Evolutionary conservation across 768 basidiomycete genomes (phyloP), one percentile per base, ranked within the genome.

Genomic region (Termitomyces sp.): DNA sequence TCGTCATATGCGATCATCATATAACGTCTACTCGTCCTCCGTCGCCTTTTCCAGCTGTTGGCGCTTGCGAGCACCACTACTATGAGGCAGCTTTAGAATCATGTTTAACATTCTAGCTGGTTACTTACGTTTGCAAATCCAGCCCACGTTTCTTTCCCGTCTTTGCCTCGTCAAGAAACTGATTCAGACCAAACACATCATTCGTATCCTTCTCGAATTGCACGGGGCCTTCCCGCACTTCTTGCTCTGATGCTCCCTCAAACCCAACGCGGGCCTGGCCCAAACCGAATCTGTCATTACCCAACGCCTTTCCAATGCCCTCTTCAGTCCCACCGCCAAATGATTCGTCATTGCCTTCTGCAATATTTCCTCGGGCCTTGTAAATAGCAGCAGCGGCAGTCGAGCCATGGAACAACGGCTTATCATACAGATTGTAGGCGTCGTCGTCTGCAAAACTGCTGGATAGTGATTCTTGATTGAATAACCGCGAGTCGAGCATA

Each of bases 361-460:
- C 68, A 58, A 93, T 90, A 63, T 92, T 90, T 0, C 95, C 94
- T 28, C 88, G 81, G 5, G 96, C 92, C 72, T 95, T 96, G 80
- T 99, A 99, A 64, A 99, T 99, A n/a, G 97, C 97, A n/a, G 96
- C 94, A 0, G 92, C 94, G 18, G 96, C 96, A 4, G 89, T 87
- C 2, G 95, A 96, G 1, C 97, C 96, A 65, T 94, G 90, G 83
- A 99, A 99, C 51, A 99, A 77, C 3, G 96, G 94, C 51, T 85
- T 84, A 70, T 99, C 97, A 73, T 98, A 98, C 28, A 99, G 73
- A 64, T 87, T 91, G 74, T 98, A 98, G n/a, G 84, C 79, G 53
- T 98, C 97, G 35, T 96, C 93, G 63, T 92, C 90, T 33, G 84
- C 97, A 72, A 98, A 98, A 55, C 79, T 82, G 44, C 77, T 80